Evolutionary conservation across 2,329 filamentous ascomycete species (phyloP).

Genomic region (Malbranchea zuffiana): DNA sequence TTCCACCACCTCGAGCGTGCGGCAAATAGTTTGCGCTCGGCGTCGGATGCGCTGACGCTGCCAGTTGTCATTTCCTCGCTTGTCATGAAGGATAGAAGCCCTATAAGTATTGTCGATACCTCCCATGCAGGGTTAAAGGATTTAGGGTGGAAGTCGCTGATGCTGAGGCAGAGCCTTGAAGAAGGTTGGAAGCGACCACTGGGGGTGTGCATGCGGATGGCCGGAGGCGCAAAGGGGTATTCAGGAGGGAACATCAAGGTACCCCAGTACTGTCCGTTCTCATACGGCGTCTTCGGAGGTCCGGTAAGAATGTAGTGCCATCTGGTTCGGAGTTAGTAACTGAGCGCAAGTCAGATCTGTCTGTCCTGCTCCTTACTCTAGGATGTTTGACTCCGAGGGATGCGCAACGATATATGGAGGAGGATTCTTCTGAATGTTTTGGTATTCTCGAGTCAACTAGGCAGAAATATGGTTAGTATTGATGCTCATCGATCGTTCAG

Average conservation of each 20-base stretch:
- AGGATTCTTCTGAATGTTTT: conserved; percentile 59
- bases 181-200: conserved; percentile 91
- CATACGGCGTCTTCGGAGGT: conserved; percentile 85
- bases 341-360: neutral
- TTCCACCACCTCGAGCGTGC: conserved; percentile 89
- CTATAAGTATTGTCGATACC: conserved; percentile 90
- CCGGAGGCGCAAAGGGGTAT: conserved; percentile 93
- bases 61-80: conserved; percentile 98
- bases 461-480: conserved; percentile 7
- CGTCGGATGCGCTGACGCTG: conserved; percentile 63
- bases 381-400: conserved; percentile 79
- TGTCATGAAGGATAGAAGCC: conserved; percentile 94
- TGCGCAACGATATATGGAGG: conserved; percentile 83
- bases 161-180: conserved; percentile 83
- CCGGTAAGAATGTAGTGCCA: conserved; percentile 96
- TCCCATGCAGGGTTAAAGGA: conserved; percentile 98
- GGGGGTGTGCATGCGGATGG: conserved; percentile 98
- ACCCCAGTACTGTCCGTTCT: conserved; percentile 95
- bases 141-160: conserved; percentile 95
- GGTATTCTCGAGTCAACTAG: conserved; percentile 53
- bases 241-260: conserved; percentile 90
- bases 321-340: conserved; percentile 33
- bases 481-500: conserved; percentile 11
- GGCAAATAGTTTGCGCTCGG: conserved; percentile 69
- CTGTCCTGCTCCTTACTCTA: conserved; percentile 75